Percentiles rank a stretch among this genome's conserved stretches.
Conservation (phyloP, 2,329 filamentous ascomycete genomes). For the Fusarium kyushuense region DNA sequence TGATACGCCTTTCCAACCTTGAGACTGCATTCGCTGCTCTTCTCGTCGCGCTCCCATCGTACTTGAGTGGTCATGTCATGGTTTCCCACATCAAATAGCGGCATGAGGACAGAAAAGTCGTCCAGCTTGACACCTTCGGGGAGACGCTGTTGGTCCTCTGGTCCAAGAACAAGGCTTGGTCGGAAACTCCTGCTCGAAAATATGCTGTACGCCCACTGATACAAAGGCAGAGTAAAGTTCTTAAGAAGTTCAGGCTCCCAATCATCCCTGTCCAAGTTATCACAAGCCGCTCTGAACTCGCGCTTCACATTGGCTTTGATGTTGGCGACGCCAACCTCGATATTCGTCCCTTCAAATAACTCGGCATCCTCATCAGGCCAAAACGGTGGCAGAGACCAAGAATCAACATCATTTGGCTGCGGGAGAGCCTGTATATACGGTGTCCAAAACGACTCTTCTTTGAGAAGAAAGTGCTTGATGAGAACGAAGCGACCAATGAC, state of each 20-base stretch:
- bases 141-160: slow-evolving; percentile 44
- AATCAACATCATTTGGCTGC: slow-evolving; percentile 63
- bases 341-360: slow-evolving; percentile 66
- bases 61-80: slow-evolving; percentile 72
- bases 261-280: slow-evolving; percentile 50
- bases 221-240: slow-evolving; percentile 63
- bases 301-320: slow-evolving; percentile 60
- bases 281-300: slow-evolving; percentile 61
- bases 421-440: slow-evolving; percentile 76
- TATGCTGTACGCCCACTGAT: slow-evolving; percentile 73
- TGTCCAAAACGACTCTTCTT: slow-evolving; percentile 72
- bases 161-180: slow-evolving; percentile 67
- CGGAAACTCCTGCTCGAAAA: slow-evolving; percentile 75
- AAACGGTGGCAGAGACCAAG: slow-evolving; percentile 70
- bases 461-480: slow-evolving; percentile 73
- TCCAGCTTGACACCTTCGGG: slow-evolving; percentile 57
- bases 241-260: slow-evolving; percentile 46
- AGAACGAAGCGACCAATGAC: slow-evolving; percentile 76
- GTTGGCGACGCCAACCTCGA: slow-evolving; percentile 62
- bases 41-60: slow-evolving; percentile 67
- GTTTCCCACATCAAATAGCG: slow-evolving; percentile 78
- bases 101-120: slow-evolving; percentile 76
- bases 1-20: slow-evolving; percentile 57
- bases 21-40: slow-evolving; percentile 57
- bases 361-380: slow-evolving; percentile 72